Percentiles rank a stretch among this genome's conserved stretches.
Evolutionary conservation across 2,329 filamentous ascomycete genomes (phyloP).

Genomic region (Claviceps lovelessii): DNA sequence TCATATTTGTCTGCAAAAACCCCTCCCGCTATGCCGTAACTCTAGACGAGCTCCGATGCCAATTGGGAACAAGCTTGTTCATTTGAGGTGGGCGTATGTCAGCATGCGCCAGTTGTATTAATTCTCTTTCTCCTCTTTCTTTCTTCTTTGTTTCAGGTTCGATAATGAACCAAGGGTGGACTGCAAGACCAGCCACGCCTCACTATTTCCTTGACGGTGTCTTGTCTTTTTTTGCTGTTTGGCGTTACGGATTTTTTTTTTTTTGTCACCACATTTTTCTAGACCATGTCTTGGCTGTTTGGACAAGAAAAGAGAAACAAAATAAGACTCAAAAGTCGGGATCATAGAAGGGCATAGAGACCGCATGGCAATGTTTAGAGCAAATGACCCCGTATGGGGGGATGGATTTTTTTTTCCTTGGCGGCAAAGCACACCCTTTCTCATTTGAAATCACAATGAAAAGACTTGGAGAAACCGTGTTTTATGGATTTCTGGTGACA

Average conservation of each 20-base stretch:
- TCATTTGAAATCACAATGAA: too few relatives aligned
- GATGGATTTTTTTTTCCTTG: neutral
- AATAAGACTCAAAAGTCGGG: neutral
- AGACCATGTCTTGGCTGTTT: too few relatives aligned
- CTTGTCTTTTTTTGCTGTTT: neutral
- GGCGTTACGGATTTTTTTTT: slow-evolving; percentile 1
- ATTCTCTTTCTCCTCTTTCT: too few relatives aligned
- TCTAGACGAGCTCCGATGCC: too few relatives aligned
- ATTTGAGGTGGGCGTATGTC: too few relatives aligned
- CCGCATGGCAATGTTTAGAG: neutral
- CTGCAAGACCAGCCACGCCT: neutral
- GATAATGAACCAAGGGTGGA: neutral
- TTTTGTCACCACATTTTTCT: neutral
- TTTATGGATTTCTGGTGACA: too few relatives aligned
- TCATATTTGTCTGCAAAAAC: slow-evolving; percentile 4
- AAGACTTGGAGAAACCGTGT: too few relatives aligned
- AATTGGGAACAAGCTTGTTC: too few relatives aligned
- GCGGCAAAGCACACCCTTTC: too few relatives aligned
- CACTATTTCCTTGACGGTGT: neutral
- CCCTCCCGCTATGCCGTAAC: too few relatives aligned
- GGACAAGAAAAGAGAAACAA: neutral
- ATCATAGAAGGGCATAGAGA: slow-evolving; percentile 1
- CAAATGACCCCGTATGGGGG: neutral
- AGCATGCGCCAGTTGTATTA: neutral
- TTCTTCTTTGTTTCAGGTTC: neutral